Percentiles rank a stretch among this genome's conserved stretches.
These are phyloP conservation scores for Botrytis cinerea DNA, from an alignment of 2,329 filamentous ascomycete genomes.

Conservation along the genomic window DNA sequence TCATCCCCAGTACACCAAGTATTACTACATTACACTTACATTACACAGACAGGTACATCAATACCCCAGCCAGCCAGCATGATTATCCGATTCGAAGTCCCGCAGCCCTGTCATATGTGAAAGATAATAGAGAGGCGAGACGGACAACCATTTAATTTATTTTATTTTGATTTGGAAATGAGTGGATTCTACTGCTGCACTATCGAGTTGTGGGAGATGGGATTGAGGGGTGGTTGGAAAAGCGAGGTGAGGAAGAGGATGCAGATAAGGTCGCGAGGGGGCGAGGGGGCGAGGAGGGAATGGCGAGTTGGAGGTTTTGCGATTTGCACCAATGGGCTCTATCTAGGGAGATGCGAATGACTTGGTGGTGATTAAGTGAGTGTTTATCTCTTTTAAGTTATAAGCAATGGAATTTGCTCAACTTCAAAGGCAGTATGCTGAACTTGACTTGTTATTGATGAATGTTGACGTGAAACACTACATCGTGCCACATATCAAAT, in stretches of 20 bases:
- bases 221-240: neutral
- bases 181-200: neutral
- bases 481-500: neutral
- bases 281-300: neutral
- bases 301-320: neutral
- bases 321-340: neutral
- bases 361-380: neutral
- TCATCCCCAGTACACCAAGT: neutral
- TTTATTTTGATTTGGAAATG: neutral
- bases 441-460: neutral
- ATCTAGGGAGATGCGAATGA: neutral
- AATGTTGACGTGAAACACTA: neutral
- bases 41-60: no score
- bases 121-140: neutral
- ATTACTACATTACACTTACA: no score
- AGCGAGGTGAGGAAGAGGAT: no score
- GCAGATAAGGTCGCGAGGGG: no score
- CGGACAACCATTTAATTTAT: neutral
- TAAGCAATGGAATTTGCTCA: neutral
- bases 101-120: no score
- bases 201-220: neutral
- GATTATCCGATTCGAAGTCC: neutral
- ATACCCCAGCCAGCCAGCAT: neutral
- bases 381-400: neutral
- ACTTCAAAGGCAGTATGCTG: no score